Conservation (phyloP, 495 filamentous ascomycete species). For the Annulohypoxylon stygium region DNA sequence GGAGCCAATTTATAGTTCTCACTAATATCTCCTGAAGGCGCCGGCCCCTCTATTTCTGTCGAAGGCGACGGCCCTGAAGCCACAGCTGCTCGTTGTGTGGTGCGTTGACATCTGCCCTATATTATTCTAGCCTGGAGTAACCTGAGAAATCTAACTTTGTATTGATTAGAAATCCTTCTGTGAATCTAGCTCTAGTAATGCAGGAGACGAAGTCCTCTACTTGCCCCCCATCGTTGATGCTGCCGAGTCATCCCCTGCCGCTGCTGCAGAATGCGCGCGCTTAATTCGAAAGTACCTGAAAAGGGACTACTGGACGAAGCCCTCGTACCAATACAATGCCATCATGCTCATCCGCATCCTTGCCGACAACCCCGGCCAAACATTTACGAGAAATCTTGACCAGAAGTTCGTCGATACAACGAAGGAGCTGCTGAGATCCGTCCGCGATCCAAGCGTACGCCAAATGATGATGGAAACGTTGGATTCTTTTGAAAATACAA, state of each 20-base stretch:
- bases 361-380: conserved; percentile 88
- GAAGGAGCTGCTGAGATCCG: conserved; percentile 80
- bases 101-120: conserved; percentile 49
- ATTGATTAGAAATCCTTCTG: conserved; percentile 72
- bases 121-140: conserved; percentile 29
- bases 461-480: conserved; percentile 90
- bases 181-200: conserved; percentile 75
- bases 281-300: conserved; percentile 85
- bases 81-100: conserved; percentile 67
- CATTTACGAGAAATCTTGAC: conserved; percentile 89
- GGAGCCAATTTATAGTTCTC: conserved; percentile 16
- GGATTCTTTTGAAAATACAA: conserved; percentile 75
- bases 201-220: conserved; percentile 89
- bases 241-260: conserved; percentile 89
- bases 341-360: conserved; percentile 97
- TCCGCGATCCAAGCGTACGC: conserved; percentile 75
- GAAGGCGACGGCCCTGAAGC: conserved; percentile 68
- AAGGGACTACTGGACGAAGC: conserved; percentile 70
- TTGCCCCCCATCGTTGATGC: conserved; percentile 96
- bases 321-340: conserved; percentile 90
- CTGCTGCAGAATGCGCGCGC: conserved; percentile 80
- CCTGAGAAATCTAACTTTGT: conserved; percentile 36
- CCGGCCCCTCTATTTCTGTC: conserved; percentile 48
- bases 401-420: conserved; percentile 79
- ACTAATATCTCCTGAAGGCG: conserved; percentile 25